These are phyloP conservation scores for Quercus parvula DNA, from an alignment of 306 rosid genomes.

Conservation along the genomic window DNA sequence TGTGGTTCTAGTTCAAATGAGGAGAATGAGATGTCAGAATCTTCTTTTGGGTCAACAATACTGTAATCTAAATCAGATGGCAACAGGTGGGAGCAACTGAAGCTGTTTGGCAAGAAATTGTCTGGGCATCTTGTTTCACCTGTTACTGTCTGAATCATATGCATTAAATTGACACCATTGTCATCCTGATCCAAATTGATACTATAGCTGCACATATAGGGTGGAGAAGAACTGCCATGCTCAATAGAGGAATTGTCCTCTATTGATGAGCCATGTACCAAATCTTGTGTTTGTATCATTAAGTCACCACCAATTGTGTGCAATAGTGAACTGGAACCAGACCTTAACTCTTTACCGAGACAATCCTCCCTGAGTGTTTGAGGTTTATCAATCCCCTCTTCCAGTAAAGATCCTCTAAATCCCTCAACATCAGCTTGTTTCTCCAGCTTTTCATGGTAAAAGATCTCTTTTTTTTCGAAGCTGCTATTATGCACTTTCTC, in stretches of 20 bases:
- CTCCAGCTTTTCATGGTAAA: constrained; percentile 9
- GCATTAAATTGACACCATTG: background rate
- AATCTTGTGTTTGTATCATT: background rate
- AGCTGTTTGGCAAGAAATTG: background rate
- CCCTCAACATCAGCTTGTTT: constrained; percentile 4
- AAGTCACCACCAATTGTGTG: background rate
- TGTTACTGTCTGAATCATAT: constrained; percentile 1
- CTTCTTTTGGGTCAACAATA: constrained; percentile 19
- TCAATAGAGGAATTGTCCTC: background rate
- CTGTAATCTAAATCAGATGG: background rate
- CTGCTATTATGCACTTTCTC: background rate
- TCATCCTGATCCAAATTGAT: background rate
- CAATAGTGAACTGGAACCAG: constrained; percentile 2
- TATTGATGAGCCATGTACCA: background rate
- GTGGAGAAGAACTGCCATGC: constrained; percentile 6
- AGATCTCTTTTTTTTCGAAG: background rate
- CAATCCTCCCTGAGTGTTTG: background rate
- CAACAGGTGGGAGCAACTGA: background rate
- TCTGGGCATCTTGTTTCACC: constrained; percentile 8
- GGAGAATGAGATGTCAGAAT: constrained; percentile 14
- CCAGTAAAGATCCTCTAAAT: constrained; percentile 4
- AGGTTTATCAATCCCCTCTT: background rate
- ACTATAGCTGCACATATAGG: constrained; percentile 9
- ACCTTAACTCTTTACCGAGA: background rate
- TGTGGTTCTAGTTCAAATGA: constrained; percentile 5